Conservation (phyloP, 345 rosid species). For the Eucalyptus erythrocorys region DNA sequence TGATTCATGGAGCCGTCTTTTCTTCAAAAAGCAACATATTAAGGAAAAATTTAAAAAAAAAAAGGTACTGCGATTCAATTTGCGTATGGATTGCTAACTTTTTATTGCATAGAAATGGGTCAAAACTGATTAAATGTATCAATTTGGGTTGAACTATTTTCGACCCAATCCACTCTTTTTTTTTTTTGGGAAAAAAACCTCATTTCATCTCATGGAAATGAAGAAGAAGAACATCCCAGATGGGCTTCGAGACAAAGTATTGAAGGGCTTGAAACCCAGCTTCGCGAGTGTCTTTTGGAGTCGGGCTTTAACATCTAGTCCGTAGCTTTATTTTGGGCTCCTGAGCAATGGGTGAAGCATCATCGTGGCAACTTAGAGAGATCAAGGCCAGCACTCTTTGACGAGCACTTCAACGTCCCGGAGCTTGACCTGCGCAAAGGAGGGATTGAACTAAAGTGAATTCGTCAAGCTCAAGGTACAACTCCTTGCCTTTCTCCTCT, state of each 20-base stretch:
- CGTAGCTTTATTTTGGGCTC: not conserved
- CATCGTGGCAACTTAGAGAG: not conserved
- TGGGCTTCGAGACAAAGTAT: not conserved
- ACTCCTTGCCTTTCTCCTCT: not conserved
- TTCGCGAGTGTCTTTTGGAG: not conserved
- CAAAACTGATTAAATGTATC: not conserved
- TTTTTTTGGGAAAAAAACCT: not conserved
- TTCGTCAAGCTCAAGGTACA: not conserved
- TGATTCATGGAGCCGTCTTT: not conserved
- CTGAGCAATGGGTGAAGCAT: not conserved
- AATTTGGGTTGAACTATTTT: not conserved
- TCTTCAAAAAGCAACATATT: not conserved
- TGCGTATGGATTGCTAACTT: not conserved
- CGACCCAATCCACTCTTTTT: not conserved
- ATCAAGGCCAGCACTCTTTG: not conserved
- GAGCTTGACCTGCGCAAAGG: not conserved
- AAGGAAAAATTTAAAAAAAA: not conserved
- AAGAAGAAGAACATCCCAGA: not conserved
- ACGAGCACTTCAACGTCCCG: not conserved
- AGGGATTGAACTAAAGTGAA: not conserved
- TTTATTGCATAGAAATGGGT: not conserved
- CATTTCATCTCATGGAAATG: not conserved
- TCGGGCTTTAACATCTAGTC: not conserved
- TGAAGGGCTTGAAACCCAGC: not conserved
- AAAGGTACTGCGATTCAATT: not conserved